Evolutionary conservation across 1,284 basidiomycete genomes (phyloP), one percentile per base, ranked within the genome.

Genomic region (Mycosarcoma maydis): DNA sequence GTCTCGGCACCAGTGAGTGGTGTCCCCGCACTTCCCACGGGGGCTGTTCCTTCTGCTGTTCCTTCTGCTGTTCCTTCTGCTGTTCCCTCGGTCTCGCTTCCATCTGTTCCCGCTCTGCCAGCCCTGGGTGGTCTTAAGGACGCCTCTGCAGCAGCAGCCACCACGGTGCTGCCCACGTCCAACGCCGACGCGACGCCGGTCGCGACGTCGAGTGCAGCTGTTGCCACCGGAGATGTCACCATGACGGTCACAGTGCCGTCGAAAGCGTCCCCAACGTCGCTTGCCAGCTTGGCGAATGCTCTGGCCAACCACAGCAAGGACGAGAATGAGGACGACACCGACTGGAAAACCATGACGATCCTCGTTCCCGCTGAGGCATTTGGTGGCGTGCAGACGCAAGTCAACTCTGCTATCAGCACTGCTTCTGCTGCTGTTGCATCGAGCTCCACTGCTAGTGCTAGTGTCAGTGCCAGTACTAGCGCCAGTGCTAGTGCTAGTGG

Each of bases 261-360:
- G 26, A 54, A 55, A 17, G 39, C 64, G 3, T 33, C 43, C 3
- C 65, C 65, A 2, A 61, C 65, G 3, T 55, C 51, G 19, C 23
- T 52, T 6, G 38, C 53, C 16, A 54, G 46, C 5, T 23, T 45
- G 22, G 27, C 49, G 26, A 51, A 56, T 27, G 43, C 41, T 48
- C 55, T 52, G 26, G 20, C 46, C 9, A 42, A 45, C 32, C 39
- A 41, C 19, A 41, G 20, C 30, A 41, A 38, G 22, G 8, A 19
- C 5, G 44, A 32, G 20, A 33, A 23, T 23, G 39, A 51, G 10
- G 53, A 38, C 9, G 48, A 45, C 13, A 40, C 24, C 5, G 61
- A 60, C 4, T 69, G 65, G 65, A 53, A 54, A 40, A 69, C 65
- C n/a, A 69, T 69, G 65, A 62, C 59, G 6, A 69, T 69, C 51